Base-by-base conservation (phyloP, 257 asterid species). In the Fraxinus americana region DNA sequence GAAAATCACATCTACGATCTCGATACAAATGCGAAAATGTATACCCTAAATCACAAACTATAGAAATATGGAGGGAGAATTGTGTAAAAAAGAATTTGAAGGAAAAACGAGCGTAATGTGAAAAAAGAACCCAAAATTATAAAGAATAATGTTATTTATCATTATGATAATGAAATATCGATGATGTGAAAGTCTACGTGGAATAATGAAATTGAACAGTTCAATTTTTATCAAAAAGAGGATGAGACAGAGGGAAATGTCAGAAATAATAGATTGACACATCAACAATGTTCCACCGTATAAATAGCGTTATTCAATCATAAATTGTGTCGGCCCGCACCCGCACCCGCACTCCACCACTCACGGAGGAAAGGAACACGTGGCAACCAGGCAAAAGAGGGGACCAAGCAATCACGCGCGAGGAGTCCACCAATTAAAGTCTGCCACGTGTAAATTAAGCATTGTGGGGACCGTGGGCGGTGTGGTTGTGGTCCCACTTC, bases 351-450 rank as follows among this genome's bases (percentile, higher is more conserved):
- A 11, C 35, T 25, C 69, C 69, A 35, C 17, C 34, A 63, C 69
- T 63, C 69, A 27, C 69, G 69, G 69, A 63, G 69, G 36, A 23
- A 63, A 63, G 36, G 35, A 63, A 25, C 34, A 27, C 69, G 69
- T 63, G 69, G 69, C 36, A 63, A 59, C 67, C 0, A 4, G 30
- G 0, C 67, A 59, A 59, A 23, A 59, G 3, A 63, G 69, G 69
- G 69, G 69, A 63, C 69, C 69, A 63, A 63, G 7, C 34, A 10
- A 63, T 63, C 69, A 63, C 69, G 69, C 36, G 36, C 69, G 7
- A 7, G 36, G 32, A 63, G 7, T 63, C 36, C 36, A 63, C 36
- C 36, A 63, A 63, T 4, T 1, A 14, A 9, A 12, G 0, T 1
- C 29, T 12, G 14, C 69, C 69, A 27, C 36, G 17, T 63, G 35